Base-by-base conservation (phyloP, 2,329 filamentous ascomycete species). In the Neofusicoccum umdonicola region DNA sequence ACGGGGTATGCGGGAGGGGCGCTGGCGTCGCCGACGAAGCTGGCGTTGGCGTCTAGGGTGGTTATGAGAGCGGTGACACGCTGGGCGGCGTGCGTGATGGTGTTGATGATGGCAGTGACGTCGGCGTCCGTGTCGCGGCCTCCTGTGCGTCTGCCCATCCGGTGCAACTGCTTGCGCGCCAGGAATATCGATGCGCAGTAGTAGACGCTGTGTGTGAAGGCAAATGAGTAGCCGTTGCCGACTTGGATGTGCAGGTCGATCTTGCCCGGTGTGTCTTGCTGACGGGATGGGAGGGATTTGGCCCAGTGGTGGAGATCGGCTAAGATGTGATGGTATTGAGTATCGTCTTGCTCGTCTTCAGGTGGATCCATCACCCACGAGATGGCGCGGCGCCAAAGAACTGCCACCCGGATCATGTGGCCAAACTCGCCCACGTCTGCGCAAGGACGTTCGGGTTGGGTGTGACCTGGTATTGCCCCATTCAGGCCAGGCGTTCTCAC, bases 171-270 rank as follows among this genome's bases (percentile, higher is more conserved):
- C 22, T 51, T 50, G 19, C 61, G 47, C 11, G 45, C 37, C 1
- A 63, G 61, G 48, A 63, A 63, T 19, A 63, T 52, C 45, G 42
- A 19, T 35, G 61, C 48, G 17, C 61, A 63, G 48, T 63, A 51
- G 22, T 63, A 45, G 9, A 63, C 39, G 22, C 61, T 41, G 27
- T 63, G 61, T 0, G 61, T 63, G n/a, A 63, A 54, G 22, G 61
- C 61, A 19, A 63, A 63, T 19, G 61, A 31, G 27, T 52, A 54
- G 48, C 61, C 61, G 39, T 63, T 63, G 22, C 61, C 61, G 13
- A 63, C 44, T 39, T 50, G 61, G 11, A 63, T 63, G 27, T 63
- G 61, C 12, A 63, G 48, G 31, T 63, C 61, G 11, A 63, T 63
- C 13, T 63, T 63, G 61, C 61, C 61, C 12, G 61, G 61, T 1